A percentile compares a stretch with the other conserved stretches of the same genome.
These are phyloP conservation scores for Eleusine coracana DNA, from an alignment of 176 grass and related monocot genomes.

Conservation along the genomic window DNA sequence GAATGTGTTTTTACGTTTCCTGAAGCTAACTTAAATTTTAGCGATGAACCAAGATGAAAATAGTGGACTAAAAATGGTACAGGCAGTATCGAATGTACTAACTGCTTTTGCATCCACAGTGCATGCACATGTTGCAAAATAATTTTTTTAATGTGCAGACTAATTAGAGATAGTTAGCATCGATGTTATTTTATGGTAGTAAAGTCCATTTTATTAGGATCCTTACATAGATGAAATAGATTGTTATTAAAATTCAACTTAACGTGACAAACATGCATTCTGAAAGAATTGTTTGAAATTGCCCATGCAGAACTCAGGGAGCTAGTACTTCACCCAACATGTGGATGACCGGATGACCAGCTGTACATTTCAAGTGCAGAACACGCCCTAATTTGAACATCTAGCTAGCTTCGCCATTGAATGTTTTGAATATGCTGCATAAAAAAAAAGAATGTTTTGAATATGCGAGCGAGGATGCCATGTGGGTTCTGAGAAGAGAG, in stretches of 20 bases:
- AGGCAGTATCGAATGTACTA: background rate
- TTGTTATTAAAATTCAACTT: background rate
- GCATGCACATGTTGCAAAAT: background rate
- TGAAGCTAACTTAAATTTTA: no score
- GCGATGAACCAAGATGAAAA: background rate
- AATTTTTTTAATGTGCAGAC: background rate
- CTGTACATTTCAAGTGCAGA: no score
- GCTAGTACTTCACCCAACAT: background rate
- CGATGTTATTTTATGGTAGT: background rate
- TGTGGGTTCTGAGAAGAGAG: background rate
- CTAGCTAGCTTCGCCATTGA: no score
- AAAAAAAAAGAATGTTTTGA: no score
- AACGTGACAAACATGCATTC: no score
- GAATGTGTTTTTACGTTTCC: background rate
- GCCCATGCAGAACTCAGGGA: background rate
- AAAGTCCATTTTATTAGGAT: background rate
- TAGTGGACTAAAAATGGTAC: background rate
- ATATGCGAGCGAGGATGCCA: no score
- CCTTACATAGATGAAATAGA: background rate
- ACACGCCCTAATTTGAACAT: no score
- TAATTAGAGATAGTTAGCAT: background rate
- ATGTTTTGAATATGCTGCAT: no score
- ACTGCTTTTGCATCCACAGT: background rate
- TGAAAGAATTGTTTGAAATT: background rate
- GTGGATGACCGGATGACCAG: no score